Percentiles rank a stretch among this genome's conserved stretches.
Evolutionary conservation across 2,329 filamentous ascomycete species (phyloP).

Genomic region (Purpureocillium lavendulum): DNA sequence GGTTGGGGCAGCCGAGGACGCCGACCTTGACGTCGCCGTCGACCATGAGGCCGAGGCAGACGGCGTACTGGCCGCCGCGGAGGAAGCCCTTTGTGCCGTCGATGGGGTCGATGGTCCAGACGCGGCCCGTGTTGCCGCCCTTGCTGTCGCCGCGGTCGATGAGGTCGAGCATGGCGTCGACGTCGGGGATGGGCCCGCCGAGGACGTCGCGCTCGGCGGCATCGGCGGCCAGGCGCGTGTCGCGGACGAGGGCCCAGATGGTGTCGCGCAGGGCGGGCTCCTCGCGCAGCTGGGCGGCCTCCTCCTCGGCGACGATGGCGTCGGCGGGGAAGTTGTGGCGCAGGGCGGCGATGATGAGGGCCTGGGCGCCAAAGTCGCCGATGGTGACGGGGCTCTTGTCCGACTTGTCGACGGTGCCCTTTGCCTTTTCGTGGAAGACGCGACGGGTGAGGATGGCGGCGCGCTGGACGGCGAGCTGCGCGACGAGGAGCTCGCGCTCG

Average conservation of each 20-base stretch:
- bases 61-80: constrained; percentile 91
- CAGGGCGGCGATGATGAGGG: constrained; percentile 87
- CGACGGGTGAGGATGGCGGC: constrained; percentile 47
- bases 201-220: constrained; percentile 36
- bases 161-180: constrained; percentile 58
- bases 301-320: constrained; percentile 91
- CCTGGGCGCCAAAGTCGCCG: constrained; percentile 95
- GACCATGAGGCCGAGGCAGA: constrained; percentile 85
- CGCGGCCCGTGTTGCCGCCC: constrained; percentile 66
- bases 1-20: constrained; percentile 90
- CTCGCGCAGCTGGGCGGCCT: constrained; percentile 69
- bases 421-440: constrained; percentile 71
- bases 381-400: constrained; percentile 97
- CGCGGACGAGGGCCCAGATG: constrained; percentile 77
- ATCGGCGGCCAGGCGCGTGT: constrained; percentile 53
- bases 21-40: constrained; percentile 92
- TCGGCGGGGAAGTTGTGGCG: constrained; percentile 84
- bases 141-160: constrained; percentile 62
- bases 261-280: constrained; percentile 57
- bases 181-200: constrained; percentile 59
- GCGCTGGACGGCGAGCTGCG: constrained; percentile 82
- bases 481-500: constrained; percentile 70
- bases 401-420: constrained; percentile 83
- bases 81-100: constrained; percentile 98
- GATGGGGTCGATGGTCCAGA: constrained; percentile 96